Evolutionary conservation across 257 asterid genomes (phyloP).

Genomic region (Misopates orontium): DNA sequence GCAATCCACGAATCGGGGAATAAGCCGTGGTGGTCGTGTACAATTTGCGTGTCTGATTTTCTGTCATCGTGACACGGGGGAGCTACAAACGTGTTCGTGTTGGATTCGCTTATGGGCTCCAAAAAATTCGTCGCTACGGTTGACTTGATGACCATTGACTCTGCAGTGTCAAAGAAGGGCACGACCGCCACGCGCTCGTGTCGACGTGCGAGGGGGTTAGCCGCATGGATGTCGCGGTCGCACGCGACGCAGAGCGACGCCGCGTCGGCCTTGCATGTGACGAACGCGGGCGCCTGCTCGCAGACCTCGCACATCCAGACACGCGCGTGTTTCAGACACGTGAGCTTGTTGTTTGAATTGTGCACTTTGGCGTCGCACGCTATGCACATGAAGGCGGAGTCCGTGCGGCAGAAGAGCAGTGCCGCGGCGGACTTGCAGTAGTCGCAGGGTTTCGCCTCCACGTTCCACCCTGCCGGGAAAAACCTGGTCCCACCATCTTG

Average conservation of each 20-base stretch:
- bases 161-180: conserved; percentile 72
- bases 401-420: conserved; percentile 63
- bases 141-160: conserved; percentile 51
- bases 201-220: conserved; percentile 77
- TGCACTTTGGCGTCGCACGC: conserved; percentile 62
- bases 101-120: too few relatives aligned
- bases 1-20: conserved; percentile 43
- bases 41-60: background rate
- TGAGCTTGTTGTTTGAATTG: background rate
- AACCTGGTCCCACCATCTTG: conserved; percentile 26
- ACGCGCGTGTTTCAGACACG: conserved; percentile 44
- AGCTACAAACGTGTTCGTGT: background rate
- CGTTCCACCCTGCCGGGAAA: conserved; percentile 43
- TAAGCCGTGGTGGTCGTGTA: background rate
- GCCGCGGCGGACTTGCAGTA: conserved; percentile 69
- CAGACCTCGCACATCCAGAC: conserved; percentile 94
- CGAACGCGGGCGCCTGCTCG: conserved; percentile 71
- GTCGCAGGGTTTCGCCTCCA: conserved; percentile 63
- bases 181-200: conserved; percentile 69
- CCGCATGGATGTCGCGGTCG: conserved; percentile 78
- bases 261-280: conserved; percentile 81
- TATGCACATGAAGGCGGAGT: conserved; percentile 64
- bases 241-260: conserved; percentile 73
- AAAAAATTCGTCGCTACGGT: conserved; percentile 24
- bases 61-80: too few relatives aligned